Conservation (phyloP, 2,329 filamentous ascomycete genomes). For the Juglanconis oblonga region DNA sequence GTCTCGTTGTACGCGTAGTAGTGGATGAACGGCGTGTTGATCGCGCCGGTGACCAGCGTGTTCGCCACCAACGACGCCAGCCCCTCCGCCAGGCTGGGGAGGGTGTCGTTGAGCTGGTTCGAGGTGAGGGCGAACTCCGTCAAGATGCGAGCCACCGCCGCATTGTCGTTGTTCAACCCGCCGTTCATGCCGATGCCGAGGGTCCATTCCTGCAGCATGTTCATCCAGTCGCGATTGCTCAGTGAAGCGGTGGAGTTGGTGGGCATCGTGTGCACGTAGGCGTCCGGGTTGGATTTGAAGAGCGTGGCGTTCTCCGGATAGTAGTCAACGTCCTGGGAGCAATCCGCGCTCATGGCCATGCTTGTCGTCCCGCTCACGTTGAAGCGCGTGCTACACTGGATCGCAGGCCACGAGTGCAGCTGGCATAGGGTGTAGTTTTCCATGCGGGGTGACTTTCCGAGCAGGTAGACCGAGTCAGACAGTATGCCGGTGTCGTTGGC, state of each 20-base stretch:
- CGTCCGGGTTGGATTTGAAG: slow-evolving; percentile 40
- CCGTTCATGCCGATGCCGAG: slow-evolving; percentile 53
- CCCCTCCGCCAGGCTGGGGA: slow-evolving; percentile 71
- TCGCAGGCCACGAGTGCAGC: slow-evolving; percentile 60
- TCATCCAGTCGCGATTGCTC: slow-evolving; percentile 48
- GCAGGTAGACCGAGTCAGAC: slow-evolving; percentile 62
- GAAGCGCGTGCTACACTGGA: slow-evolving; percentile 64
- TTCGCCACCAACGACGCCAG: slow-evolving; percentile 67
- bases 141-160: slow-evolving; percentile 57
- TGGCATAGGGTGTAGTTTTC: slow-evolving; percentile 65
- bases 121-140: slow-evolving; percentile 49
- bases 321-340: slow-evolving; percentile 33
- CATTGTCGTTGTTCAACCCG: slow-evolving; percentile 52
- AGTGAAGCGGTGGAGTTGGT: slow-evolving; percentile 25
- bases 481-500: slow-evolving; percentile 45
- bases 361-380: slow-evolving; percentile 55
- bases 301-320: neutral
- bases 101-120: slow-evolving; percentile 40
- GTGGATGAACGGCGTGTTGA: slow-evolving; percentile 59
- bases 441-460: slow-evolving; percentile 46
- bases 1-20: slow-evolving; percentile 47
- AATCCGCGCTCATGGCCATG: slow-evolving; percentile 57
- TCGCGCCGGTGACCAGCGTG: slow-evolving; percentile 60
- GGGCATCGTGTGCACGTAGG: slow-evolving; percentile 48
- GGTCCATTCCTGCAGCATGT: slow-evolving; percentile 53